Conservation (phyloP, 1,284 basidiomycete species). For the Ganoderma meredithae region DNA sequence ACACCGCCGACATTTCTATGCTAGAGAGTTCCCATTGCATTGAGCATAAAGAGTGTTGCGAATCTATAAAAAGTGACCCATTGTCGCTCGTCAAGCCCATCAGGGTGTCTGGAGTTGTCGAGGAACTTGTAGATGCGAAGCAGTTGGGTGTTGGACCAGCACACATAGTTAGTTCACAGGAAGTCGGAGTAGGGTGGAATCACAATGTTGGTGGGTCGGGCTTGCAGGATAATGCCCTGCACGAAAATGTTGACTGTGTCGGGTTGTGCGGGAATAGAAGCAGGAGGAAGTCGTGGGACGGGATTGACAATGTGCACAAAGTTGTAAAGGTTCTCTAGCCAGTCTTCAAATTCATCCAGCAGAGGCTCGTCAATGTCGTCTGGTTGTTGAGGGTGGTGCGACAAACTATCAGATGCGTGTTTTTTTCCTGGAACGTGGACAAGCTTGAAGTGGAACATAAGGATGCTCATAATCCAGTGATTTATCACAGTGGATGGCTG, state of each 20-base stretch:
- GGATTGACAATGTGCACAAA: neutral
- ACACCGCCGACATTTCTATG: neutral
- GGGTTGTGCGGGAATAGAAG: too few species aligned
- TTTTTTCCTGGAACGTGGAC: neutral
- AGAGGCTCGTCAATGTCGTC: neutral
- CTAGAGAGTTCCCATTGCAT: neutral
- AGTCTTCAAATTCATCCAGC: neutral
- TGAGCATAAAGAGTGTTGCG: neutral
- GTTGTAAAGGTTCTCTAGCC: neutral
- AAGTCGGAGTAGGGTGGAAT: neutral
- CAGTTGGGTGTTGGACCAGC: neutral
- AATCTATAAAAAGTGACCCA: neutral
- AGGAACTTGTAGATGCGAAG: neutral
- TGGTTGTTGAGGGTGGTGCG: neutral
- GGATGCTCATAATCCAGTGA: constrained; percentile 48
- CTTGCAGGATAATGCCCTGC: neutral
- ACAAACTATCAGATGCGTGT: neutral
- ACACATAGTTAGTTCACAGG: neutral
- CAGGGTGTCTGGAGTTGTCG: neutral
- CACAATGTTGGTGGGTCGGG: neutral
- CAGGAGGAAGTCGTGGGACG: neutral
- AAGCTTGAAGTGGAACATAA: constrained; percentile 33
- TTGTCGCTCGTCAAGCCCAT: neutral
- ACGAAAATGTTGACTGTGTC: neutral
- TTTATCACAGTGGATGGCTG: constrained; percentile 47